phyloP scores from a whole-genome alignment of 192 early-diverging fungal species.

The Phycomyces nitens region DNA sequence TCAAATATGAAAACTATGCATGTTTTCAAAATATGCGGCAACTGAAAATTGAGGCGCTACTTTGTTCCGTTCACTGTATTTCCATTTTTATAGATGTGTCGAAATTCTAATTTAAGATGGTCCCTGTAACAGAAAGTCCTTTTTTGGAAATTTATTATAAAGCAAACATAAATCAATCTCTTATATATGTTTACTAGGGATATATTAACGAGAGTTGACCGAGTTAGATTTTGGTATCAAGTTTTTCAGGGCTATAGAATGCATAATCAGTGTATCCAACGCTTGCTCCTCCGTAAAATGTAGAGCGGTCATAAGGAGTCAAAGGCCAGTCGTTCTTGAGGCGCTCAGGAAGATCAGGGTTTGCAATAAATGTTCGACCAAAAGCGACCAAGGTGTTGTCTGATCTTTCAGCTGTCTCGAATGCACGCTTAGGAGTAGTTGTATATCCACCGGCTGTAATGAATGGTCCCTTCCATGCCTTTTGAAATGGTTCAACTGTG shows the following conservation, averaged over 20 bases:
- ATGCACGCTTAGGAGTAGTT: conserved; percentile 8
- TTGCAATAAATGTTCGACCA: conserved; percentile 37
- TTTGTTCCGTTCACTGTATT: too few species aligned
- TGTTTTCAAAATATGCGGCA: too few species aligned
- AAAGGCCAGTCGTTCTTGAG: conserved; percentile 19
- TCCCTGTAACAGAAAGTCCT: too few species aligned
- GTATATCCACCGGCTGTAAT: conserved; percentile 25
- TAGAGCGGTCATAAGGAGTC: conserved; percentile 29
- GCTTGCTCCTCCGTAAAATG: conserved; percentile 18
- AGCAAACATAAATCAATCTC: too few species aligned
- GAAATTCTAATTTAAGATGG: too few species aligned
- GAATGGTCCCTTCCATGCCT: conserved; percentile 13
- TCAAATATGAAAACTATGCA: too few species aligned
- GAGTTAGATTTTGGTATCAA: too few species aligned
- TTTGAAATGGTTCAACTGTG: conserved; percentile 6
- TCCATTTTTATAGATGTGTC: too few species aligned
- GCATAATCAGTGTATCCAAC: conserved; percentile 38
- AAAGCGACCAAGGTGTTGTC: conserved; percentile 28
- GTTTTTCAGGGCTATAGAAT: conserved; percentile 4
- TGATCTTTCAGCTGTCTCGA: conserved; percentile 10
- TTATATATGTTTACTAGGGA: too few species aligned
- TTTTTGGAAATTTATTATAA: too few species aligned
- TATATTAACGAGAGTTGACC: too few species aligned
- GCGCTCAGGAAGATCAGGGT: conserved; percentile 34
- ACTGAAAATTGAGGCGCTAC: too few species aligned